Percentiles rank a stretch among this genome's conserved stretches.
Evolutionary conservation across 139 green algal genomes (phyloP).

Genomic region (Gonium pectorale): DNA sequence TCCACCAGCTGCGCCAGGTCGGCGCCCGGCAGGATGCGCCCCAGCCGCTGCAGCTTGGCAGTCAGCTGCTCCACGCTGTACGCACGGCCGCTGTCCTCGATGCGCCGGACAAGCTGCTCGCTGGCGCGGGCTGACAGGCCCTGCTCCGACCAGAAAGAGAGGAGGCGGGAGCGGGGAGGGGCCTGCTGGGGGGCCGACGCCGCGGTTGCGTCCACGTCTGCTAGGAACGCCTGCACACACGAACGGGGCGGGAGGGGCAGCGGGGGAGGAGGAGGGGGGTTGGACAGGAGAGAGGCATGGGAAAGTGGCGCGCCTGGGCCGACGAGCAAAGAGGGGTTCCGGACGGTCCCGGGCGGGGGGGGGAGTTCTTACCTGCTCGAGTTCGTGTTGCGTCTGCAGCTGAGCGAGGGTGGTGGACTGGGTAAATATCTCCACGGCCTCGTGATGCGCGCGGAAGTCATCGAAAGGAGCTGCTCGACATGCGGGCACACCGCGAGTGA

Average conservation of each 20-base stretch:
- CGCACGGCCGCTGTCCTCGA: slow-evolving; percentile 1
- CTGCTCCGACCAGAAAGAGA: slow-evolving; percentile 44
- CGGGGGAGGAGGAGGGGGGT: too few relatives aligned
- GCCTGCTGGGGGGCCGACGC: neutral
- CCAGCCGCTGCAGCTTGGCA: slow-evolving; percentile 42
- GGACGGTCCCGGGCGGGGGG: too few relatives aligned
- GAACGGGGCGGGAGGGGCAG: too few relatives aligned
- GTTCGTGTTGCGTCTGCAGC: slow-evolving; percentile 4
- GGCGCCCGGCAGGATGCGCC: slow-evolving; percentile 41
- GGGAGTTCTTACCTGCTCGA: slow-evolving; percentile 9
- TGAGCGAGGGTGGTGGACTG: neutral
- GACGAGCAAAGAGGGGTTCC: too few relatives aligned
- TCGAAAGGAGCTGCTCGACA: too few relatives aligned
- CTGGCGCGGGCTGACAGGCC: neutral
- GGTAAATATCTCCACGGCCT: slow-evolving; percentile 2
- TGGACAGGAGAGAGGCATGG: too few relatives aligned
- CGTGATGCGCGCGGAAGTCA: too few relatives aligned
- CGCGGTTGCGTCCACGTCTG: slow-evolving; percentile 12
- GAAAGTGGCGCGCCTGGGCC: too few relatives aligned
- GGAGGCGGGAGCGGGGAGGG: slow-evolving; percentile 7
- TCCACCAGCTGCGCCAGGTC: slow-evolving; percentile 19
- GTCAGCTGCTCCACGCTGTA: slow-evolving; percentile 31
- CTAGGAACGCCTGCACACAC: neutral
- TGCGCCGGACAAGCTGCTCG: neutral
- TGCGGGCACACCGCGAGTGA: too few relatives aligned